Evolutionary conservation across 1,284 basidiomycete genomes (phyloP), one percentile per base, ranked within the genome.

Genomic region (Microbotryum scabiosae): DNA sequence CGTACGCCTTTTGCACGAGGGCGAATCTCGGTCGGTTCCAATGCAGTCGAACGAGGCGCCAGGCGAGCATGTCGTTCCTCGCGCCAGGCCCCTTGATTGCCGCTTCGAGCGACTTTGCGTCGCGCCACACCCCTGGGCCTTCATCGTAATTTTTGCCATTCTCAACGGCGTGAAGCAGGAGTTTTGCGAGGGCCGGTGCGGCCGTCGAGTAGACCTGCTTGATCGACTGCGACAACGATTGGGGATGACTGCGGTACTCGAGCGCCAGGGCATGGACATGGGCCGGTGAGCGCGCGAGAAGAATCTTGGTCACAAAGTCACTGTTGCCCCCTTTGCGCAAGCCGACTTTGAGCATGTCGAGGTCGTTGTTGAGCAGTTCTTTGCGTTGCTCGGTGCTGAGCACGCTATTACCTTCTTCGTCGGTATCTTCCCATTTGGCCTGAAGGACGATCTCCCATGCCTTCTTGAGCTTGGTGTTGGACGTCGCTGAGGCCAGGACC

Each of bases 311-410:
- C 57, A 61, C 62, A 30, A 63, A 44, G 46, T 68, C 66, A n/a
- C 36, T 51, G 46, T 66, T 66, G 16, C 62, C 64, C 1, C 64
- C 64, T 23, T 60, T 45, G 26, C 64, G 50, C 25, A 68, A 43
- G 10, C 57, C 64, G 9, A 68, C 64, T 47, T 57, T 64, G 18
- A 68, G 46, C 60, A 66, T 64, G 16, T 68, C 66, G 14, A 68
- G n/a, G 28, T 68, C 66, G 51, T 64, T 62, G 25, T 41, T 36
- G 4, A 65, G 25, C 41, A 65, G 30, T 50, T 21, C 21, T 18
- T 30, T 20, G 28, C 46, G 21, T 21, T 25, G 46, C 46, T n/a
- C 46, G n/a, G 21, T 8, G 46, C 46, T 47, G 9, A 25, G 46
- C 9, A 41, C 36, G 36, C 36, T 41, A 12, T 41, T 41, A 4